Evolutionary conservation across 495 filamentous ascomycete species (phyloP), one percentile per base, ranked within the genome.

Genomic region (Penicillium macrosclerotiorum): DNA sequence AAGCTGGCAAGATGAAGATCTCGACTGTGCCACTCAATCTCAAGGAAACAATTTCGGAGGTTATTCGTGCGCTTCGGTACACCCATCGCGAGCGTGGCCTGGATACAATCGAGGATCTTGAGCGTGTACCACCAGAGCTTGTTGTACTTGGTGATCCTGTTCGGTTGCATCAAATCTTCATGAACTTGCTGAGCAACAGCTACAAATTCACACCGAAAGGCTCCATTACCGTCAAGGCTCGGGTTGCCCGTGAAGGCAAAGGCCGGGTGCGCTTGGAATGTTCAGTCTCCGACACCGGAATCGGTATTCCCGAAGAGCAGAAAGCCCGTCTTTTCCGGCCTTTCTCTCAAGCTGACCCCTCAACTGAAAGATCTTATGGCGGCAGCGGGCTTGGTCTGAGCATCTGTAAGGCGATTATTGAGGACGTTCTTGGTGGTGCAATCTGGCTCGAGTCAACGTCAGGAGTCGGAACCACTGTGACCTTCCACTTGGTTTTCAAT

Each of bases 1-100:
- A 96, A 63, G 90, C 90, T 12, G 90, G 91, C 56, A 96, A 95
- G 71, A 93, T 96, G 88, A 89, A 89, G 63, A 83, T 95, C 7
- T 92, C 88, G 43, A 85, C 85, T 8, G 89, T 92, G 37, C 88
- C 89, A 2, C 78, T 95, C 52, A 91, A 87, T 44, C 76, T 93
- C 0, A 85, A 82, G 52, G 88, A 90, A 63, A 95, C 91, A 47
- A 88, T 95, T 42, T 80, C 80, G 5, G 90, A 95, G 58, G 90
- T 95, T 2, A 85, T 95, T 13, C 81, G 90, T 27, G 90, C 90
- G 2, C 77, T 89, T 11, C 84, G 86, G 11, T 95, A 88, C 62
- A 91, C 88, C 26, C 90, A 94, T 56, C 69, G 81, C 30, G 88
- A 94, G 51, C 82, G 84, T 62, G 83, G 82, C 3, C 63, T 95